Conservation (phyloP, 1,284 basidiomycete species). For the Apiotrichum sp. region DNA sequence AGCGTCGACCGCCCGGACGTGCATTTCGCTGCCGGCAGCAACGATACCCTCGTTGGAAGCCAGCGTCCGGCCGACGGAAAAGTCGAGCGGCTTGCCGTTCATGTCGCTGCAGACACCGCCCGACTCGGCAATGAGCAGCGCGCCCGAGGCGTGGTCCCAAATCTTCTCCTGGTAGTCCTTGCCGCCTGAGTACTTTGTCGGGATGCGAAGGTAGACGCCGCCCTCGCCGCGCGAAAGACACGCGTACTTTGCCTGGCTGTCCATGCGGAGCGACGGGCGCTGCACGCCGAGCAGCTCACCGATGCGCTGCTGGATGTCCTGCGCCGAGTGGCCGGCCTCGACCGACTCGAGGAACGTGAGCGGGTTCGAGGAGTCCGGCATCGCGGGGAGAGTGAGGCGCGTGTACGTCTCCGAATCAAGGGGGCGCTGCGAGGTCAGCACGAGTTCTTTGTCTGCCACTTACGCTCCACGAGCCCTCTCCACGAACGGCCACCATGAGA, state of each 20-base stretch:
- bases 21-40: constrained; percentile 63
- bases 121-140: constrained; percentile 78
- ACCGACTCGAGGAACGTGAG: constrained; percentile 77
- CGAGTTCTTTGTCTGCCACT: constrained; percentile 31
- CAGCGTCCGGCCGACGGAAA: constrained; percentile 78
- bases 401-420: constrained; percentile 34
- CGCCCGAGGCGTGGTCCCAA: constrained; percentile 92
- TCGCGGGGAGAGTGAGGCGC: constrained; percentile 30
- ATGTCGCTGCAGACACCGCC: constrained; percentile 83
- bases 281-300: constrained; percentile 63
- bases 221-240: constrained; percentile 83
- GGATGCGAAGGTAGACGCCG: constrained; percentile 83
- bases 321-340: constrained; percentile 86
- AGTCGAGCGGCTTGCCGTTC: constrained; percentile 70
- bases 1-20: constrained; percentile 64
- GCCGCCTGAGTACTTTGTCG: constrained; percentile 57
- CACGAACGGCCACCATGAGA: constrained; percentile 74
- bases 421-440: constrained; percentile 18
- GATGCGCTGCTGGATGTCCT: constrained; percentile 72
- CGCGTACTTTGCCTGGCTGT: constrained; percentile 95
- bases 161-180: constrained; percentile 82
- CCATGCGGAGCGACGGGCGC: constrained; percentile 72
- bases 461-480: constrained; percentile 66
- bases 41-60: constrained; percentile 84
- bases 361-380: constrained; percentile 40